Evolutionary conservation across 164 flowering plant species (phyloP).

Genomic region (Magnolia changhungtana): DNA sequence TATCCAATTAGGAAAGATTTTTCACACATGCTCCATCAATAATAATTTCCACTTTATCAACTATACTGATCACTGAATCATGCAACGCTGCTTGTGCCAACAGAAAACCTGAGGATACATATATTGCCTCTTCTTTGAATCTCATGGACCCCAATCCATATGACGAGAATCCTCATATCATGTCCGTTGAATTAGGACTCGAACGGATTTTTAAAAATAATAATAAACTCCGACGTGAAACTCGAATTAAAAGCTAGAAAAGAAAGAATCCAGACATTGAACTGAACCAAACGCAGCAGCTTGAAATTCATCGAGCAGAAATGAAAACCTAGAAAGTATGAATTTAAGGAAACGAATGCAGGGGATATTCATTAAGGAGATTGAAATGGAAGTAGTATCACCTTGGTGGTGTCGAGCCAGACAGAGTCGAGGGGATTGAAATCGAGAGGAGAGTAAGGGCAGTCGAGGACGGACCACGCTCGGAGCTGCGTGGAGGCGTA

Average conservation of each 20-base stretch:
- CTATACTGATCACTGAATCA: not conserved
- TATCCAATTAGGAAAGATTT: too few relatives aligned
- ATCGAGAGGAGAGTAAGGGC: slow-evolving; percentile 98
- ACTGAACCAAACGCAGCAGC: not conserved
- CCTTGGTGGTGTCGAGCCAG: slow-evolving; percentile 96
- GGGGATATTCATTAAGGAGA: not conserved
- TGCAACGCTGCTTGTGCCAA: not conserved
- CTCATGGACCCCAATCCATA: not conserved
- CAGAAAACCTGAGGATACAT: not conserved
- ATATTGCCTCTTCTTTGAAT: not conserved
- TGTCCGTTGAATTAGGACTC: not conserved
- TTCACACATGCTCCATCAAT: too few relatives aligned
- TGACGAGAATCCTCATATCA: too few relatives aligned
- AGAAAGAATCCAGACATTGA: not conserved
- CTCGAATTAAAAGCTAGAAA: too few relatives aligned
- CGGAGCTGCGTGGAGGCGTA: slow-evolving; percentile 96
- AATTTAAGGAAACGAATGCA: not conserved
- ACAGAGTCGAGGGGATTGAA: slow-evolving; percentile 97
- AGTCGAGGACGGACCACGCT: slow-evolving; percentile 95
- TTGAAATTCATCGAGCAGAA: not conserved
- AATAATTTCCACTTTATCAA: not conserved
- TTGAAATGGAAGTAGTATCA: slow-evolving; percentile 15
- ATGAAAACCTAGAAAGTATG: not conserved
- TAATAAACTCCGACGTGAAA: too few relatives aligned
- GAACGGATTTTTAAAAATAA: too few relatives aligned